Conservation (phyloP, 2,329 filamentous ascomycete species). For the Fusarium falciforme region DNA sequence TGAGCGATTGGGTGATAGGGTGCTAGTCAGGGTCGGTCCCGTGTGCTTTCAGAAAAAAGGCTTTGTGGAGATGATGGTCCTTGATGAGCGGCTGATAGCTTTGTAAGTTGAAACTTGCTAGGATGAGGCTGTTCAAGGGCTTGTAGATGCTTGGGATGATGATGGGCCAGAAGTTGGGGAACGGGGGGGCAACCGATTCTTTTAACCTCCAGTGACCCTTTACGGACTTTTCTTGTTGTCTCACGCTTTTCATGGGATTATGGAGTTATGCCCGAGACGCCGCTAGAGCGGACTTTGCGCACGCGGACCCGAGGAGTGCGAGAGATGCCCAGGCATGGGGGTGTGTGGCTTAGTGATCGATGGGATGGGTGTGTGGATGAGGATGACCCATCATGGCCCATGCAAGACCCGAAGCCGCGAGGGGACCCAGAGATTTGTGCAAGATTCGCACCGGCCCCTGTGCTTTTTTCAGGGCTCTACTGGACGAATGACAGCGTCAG, state of each 20-base stretch:
- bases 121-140: conserved; percentile 14
- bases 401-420: conserved; percentile 37
- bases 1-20: conserved; percentile 44
- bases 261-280: conserved; percentile 43
- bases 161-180: conserved; percentile 20
- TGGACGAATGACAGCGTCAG: neutral
- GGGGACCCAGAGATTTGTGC: conserved; percentile 3
- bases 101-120: conserved; percentile 15
- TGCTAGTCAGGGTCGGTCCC: conserved; percentile 30
- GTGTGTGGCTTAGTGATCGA: conserved; percentile 36
- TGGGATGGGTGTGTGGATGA: conserved; percentile 9
- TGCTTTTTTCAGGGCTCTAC: conserved; percentile 6
- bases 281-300: conserved; percentile 48
- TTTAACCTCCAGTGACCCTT: conserved; percentile 44
- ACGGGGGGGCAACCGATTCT: conserved; percentile 41
- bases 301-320: conserved; percentile 48
- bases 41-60: conserved; percentile 16
- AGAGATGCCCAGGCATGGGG: conserved; percentile 27
- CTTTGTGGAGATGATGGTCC: conserved; percentile 25
- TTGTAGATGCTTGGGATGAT: conserved; percentile 16
- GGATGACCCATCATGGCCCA: conserved; percentile 29
- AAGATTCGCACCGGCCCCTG: conserved; percentile 25
- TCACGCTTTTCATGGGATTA: conserved; percentile 38
- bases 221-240: conserved; percentile 40
- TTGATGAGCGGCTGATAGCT: conserved; percentile 20